Evolutionary conservation across 768 basidiomycete genomes (phyloP).

Genomic region (Sarcomyxa edulis): DNA sequence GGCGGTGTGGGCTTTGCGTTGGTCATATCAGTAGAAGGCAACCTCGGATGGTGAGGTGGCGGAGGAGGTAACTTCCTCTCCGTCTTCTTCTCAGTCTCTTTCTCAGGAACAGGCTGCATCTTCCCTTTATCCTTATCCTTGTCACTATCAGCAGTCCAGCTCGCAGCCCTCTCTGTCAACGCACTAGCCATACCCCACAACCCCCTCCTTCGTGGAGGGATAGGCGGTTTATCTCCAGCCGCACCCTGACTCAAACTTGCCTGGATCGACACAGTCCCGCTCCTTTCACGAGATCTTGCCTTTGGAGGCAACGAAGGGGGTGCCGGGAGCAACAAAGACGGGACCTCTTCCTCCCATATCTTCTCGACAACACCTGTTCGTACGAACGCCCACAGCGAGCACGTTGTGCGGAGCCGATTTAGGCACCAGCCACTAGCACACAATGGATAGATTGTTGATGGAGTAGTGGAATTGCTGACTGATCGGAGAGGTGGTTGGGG

Average conservation of each 20-base stretch:
- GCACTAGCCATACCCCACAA: slow-evolving; percentile 68
- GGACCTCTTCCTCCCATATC: slow-evolving; percentile 81
- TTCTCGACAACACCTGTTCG: slow-evolving; percentile 77
- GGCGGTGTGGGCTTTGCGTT: slow-evolving; percentile 28
- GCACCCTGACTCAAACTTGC: not conserved
- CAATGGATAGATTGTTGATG: slow-evolving; percentile 64
- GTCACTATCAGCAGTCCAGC: slow-evolving; percentile 40
- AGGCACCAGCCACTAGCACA: slow-evolving; percentile 88
- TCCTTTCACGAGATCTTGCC: slow-evolving; percentile 5
- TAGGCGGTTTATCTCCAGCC: slow-evolving; percentile 43
- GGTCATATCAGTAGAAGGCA: slow-evolving; percentile 20
- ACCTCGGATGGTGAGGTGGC: slow-evolving; percentile 18
- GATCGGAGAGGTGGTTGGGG: slow-evolving; percentile 13
- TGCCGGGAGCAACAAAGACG: slow-evolving; percentile 21
- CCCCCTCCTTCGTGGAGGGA: slow-evolving; percentile 58
- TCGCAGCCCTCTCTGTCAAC: slow-evolving; percentile 51
- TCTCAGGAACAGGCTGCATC: not conserved
- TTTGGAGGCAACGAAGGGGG: slow-evolving; percentile 22
- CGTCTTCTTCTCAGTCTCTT: slow-evolving; percentile 15
- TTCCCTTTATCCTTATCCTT: slow-evolving; percentile 30
- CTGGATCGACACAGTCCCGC: slow-evolving; percentile 2
- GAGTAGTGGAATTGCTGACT: slow-evolving; percentile 9
- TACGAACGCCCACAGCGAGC: slow-evolving; percentile 86
- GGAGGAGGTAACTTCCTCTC: slow-evolving; percentile 26
- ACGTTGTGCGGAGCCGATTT: slow-evolving; percentile 76